Evolutionary conservation across 1,284 basidiomycete species (phyloP).

Genomic region (Microstroma glucosiphilum): DNA sequence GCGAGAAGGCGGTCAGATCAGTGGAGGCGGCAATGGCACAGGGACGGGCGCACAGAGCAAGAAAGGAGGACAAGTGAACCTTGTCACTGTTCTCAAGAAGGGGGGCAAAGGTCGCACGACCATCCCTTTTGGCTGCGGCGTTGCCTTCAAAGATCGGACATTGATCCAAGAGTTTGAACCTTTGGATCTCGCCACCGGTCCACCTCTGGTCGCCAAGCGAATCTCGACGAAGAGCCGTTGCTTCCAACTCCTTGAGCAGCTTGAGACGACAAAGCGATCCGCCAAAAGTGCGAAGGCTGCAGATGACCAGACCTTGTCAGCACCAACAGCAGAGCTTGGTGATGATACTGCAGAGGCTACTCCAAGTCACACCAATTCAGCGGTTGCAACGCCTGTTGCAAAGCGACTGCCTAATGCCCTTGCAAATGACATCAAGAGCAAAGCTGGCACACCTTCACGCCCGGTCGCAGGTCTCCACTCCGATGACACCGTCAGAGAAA

Average conservation of each 20-base stretch:
- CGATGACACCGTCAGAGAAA: background rate
- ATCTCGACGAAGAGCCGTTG: conserved; percentile 51
- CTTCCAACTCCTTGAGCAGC: conserved; percentile 50
- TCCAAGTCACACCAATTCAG: too few species aligned
- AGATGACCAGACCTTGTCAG: background rate
- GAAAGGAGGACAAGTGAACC: conserved; percentile 29
- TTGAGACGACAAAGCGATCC: conserved; percentile 44
- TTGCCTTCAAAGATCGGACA: conserved; percentile 55
- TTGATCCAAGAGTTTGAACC: conserved; percentile 53
- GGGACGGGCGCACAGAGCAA: conserved; percentile 7
- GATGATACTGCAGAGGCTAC: too few species aligned
- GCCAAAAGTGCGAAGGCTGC: conserved; percentile 8
- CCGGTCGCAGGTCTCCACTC: background rate
- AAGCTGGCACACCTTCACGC: conserved; percentile 4
- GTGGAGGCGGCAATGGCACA: conserved; percentile 5
- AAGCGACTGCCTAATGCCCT: conserved; percentile 21
- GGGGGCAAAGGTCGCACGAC: conserved; percentile 54
- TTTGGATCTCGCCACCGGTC: conserved; percentile 54
- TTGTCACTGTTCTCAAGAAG: conserved; percentile 53
- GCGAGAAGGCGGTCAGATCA: conserved; percentile 1
- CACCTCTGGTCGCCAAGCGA: conserved; percentile 51
- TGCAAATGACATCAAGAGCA: conserved; percentile 19
- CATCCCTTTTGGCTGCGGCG: conserved; percentile 52
- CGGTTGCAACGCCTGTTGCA: background rate
- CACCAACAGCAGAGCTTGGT: too few species aligned